A percentile compares a stretch with the other conserved stretches of the same genome.
Evolutionary conservation across 805 yeast genomes (phyloP).

Genomic region (Tetrapisispora pingtungensis): DNA sequence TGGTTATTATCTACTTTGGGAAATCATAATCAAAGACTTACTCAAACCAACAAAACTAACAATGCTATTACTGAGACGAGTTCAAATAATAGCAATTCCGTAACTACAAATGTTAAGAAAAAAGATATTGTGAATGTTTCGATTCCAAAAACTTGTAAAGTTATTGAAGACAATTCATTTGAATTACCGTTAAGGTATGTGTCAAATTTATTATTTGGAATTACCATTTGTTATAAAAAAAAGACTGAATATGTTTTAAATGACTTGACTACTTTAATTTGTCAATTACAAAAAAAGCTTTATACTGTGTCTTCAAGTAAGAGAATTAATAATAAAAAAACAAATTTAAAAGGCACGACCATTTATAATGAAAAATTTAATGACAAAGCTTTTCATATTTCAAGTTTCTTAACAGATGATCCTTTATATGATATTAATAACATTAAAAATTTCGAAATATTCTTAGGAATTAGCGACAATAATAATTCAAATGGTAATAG

Average conservation of each 20-base stretch:
- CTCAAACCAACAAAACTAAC: not conserved
- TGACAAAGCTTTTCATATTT: not conserved
- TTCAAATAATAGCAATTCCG: not conserved
- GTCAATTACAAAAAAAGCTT: slow-evolving; percentile 14
- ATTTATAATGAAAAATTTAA: not conserved
- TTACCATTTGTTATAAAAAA: slow-evolving; percentile 24
- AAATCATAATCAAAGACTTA: not conserved
- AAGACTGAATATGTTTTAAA: slow-evolving; percentile 25
- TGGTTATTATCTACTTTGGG: slow-evolving; percentile 28
- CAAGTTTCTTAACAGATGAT: slow-evolving; percentile 17
- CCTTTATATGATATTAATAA: slow-evolving; percentile 20
- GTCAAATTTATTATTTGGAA: slow-evolving; percentile 25
- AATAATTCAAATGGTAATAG: not conserved
- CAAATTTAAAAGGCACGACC: slow-evolving; percentile 1
- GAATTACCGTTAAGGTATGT: slow-evolving; percentile 22
- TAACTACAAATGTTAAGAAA: slow-evolving; percentile 13
- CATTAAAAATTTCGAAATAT: slow-evolving; percentile 8
- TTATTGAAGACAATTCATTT: slow-evolving; percentile 12
- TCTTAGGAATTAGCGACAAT: not conserved
- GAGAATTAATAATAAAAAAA: slow-evolving; percentile 3
- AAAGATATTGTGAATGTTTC: slow-evolving; percentile 26
- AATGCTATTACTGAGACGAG: not conserved
- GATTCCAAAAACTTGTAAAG: slow-evolving; percentile 25
- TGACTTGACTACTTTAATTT: slow-evolving; percentile 17
- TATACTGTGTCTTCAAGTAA: not conserved